These are phyloP conservation scores for Penicillium sp. DNA, from an alignment of 2,329 filamentous ascomycete species.

Conservation along the genomic window DNA sequence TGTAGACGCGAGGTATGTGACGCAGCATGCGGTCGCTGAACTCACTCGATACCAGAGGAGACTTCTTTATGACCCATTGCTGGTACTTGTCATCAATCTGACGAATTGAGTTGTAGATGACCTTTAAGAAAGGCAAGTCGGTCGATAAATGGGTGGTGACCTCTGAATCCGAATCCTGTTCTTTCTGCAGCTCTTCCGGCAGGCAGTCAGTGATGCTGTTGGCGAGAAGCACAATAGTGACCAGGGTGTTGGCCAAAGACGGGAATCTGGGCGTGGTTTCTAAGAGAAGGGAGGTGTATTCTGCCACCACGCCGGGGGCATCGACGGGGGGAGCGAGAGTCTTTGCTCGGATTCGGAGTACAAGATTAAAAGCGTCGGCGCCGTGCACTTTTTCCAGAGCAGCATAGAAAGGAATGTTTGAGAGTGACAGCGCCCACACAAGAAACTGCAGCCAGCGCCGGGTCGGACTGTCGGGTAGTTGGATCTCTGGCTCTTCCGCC, in stretches of 20 bases:
- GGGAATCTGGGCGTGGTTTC: constrained; percentile 29
- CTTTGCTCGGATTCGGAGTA: constrained; percentile 26
- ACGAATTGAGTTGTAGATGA: constrained; percentile 29
- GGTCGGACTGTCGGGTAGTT: constrained; percentile 29
- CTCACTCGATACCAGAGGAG: constrained; percentile 42
- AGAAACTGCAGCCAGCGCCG: constrained; percentile 35
- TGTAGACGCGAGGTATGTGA: constrained; percentile 30
- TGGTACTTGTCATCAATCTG: constrained; percentile 38
- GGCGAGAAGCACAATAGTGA: constrained; percentile 21
- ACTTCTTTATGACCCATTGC: constrained; percentile 40
- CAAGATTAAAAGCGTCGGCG: constrained; percentile 16
- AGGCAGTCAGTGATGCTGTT: constrained; percentile 31
- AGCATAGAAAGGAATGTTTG: constrained; percentile 37
- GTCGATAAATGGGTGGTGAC: constrained; percentile 15
- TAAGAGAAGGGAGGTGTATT: constrained; percentile 29
- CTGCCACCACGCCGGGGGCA: constrained; percentile 24
- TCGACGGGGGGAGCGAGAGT: constrained; percentile 27
- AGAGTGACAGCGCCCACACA: constrained; percentile 33
- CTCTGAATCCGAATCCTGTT: constrained; percentile 17
- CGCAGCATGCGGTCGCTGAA: constrained; percentile 37
- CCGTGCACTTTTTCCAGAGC: constrained; percentile 30
- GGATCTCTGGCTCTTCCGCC: constrained; percentile 27
- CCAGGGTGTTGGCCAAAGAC: constrained; percentile 23
- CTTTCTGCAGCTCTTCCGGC: constrained; percentile 24
- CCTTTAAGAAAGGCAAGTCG: constrained; percentile 17